phyloP scores from a whole-genome alignment of 2,329 filamentous ascomycete species.

The Arthrobotrys sinensis region DNA sequence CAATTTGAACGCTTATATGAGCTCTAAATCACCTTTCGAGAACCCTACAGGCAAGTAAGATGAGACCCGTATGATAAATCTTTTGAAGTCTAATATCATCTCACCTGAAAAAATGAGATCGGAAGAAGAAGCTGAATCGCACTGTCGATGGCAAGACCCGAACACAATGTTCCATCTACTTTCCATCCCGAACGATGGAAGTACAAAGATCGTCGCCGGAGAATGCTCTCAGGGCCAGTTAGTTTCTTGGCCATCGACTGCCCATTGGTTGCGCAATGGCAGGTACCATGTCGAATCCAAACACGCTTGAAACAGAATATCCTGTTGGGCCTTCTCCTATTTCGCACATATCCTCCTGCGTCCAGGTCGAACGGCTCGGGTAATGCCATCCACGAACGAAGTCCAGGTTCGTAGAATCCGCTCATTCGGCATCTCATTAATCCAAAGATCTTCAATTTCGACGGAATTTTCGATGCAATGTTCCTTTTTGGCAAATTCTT shows the following conservation, averaged over 20 bases:
- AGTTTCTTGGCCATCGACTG: constrained; percentile 47
- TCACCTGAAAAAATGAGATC: constrained; percentile 10
- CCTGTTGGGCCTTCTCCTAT: constrained; percentile 59
- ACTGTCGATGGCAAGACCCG: constrained; percentile 26
- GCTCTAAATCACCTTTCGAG: background rate
- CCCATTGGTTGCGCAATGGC: constrained; percentile 48
- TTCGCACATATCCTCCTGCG: constrained; percentile 49
- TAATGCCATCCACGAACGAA: constrained; percentile 35
- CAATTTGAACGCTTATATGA: constrained; percentile 29
- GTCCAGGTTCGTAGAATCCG: constrained; percentile 2
- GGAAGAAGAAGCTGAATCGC: constrained; percentile 47
- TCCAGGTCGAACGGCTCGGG: constrained; percentile 33
- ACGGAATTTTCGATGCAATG: background rate
- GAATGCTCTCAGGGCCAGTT: constrained; percentile 22
- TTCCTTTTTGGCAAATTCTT: constrained; percentile 39
- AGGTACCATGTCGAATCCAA: constrained; percentile 57
- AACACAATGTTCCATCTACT: constrained; percentile 38
- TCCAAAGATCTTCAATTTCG: constrained; percentile 6
- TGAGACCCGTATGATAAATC: constrained; percentile 40
- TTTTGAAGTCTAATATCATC: constrained; percentile 20
- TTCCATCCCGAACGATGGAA: constrained; percentile 37
- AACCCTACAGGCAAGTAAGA: constrained; percentile 48
- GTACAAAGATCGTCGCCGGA: constrained; percentile 51
- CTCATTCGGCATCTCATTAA: constrained; percentile 22
- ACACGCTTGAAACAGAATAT: constrained; percentile 59